Percentiles rank a stretch among this genome's conserved stretches.
Conservation (phyloP, 2,329 filamentous ascomycete species). For the Scytalidium sp. region DNA sequence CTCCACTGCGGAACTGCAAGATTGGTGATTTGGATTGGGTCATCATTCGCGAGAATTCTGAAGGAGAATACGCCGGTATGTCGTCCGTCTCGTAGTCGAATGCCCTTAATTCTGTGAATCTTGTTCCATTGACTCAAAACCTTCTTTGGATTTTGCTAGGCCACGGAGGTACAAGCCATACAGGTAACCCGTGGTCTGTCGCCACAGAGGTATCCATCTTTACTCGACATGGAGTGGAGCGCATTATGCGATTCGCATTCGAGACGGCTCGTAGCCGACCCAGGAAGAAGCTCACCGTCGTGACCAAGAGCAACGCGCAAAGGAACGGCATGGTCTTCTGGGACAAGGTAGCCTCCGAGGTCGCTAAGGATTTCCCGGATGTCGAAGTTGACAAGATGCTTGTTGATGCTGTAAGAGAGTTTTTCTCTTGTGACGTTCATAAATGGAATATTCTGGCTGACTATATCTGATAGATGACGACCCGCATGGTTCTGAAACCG, state of each 20-base stretch:
- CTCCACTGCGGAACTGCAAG: slow-evolving; percentile 44
- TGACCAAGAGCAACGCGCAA: slow-evolving; percentile 65
- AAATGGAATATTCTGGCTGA: not conserved
- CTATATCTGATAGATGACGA: slow-evolving; percentile 29
- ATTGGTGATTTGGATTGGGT: slow-evolving; percentile 60
- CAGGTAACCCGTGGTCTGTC: slow-evolving; percentile 52
- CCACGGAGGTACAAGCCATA: slow-evolving; percentile 54
- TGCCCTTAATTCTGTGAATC: not conserved
- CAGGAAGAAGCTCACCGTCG: slow-evolving; percentile 56
- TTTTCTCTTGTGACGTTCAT: no score
- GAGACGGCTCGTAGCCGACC: slow-evolving; percentile 49
- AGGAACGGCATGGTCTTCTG: slow-evolving; percentile 66
- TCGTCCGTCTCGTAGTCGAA: slow-evolving; percentile 37
- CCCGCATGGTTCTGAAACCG: slow-evolving; percentile 56
- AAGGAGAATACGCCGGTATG: slow-evolving; percentile 55
- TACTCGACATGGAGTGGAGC: slow-evolving; percentile 55
- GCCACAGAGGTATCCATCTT: slow-evolving; percentile 64
- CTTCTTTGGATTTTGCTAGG: slow-evolving; percentile 9
- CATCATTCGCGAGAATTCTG: slow-evolving; percentile 63
- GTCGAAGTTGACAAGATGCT: slow-evolving; percentile 62
- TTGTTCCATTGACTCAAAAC: not conserved
- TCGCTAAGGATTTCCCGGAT: slow-evolving; percentile 56
- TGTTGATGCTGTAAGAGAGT: slow-evolving; percentile 41
- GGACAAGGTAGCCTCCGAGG: slow-evolving; percentile 57
- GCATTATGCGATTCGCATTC: slow-evolving; percentile 62